phyloP scores from a whole-genome alignment of 2,329 filamentous ascomycete species.

The Metarhizium anisopliae region DNA sequence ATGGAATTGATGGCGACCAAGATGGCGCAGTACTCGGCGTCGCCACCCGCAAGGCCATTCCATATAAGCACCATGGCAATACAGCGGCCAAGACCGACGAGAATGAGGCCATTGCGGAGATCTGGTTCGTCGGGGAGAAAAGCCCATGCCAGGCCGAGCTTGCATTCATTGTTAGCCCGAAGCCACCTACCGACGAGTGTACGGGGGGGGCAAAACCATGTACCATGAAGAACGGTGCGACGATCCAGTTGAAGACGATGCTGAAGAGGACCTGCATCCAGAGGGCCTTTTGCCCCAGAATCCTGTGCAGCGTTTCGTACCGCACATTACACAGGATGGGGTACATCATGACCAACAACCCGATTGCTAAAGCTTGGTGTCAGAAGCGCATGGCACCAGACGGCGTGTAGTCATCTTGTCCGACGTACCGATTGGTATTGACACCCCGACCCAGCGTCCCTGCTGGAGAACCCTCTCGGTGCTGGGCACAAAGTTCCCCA shows the following conservation, averaged over 20 bases:
- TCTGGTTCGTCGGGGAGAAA: constrained; percentile 51
- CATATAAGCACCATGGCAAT: constrained; percentile 82
- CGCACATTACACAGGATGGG: constrained; percentile 82
- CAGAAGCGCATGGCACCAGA: too few relatives aligned
- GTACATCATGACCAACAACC: constrained; percentile 88
- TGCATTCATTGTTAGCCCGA: background rate
- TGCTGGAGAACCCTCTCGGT: constrained; percentile 55
- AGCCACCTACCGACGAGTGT: background rate
- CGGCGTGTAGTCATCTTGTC: background rate
- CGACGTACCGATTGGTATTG: background rate
- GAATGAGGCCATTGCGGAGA: constrained; percentile 60
- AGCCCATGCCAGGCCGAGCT: constrained; percentile 61
- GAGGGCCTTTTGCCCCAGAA: constrained; percentile 51
- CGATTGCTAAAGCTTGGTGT: constrained; percentile 48
- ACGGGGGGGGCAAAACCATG: constrained; percentile 5
- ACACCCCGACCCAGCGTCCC: constrained; percentile 32
- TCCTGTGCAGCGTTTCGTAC: constrained; percentile 63
- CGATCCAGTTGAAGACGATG: constrained; percentile 70
- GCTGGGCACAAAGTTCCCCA: constrained; percentile 64
- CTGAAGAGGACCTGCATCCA: constrained; percentile 78
- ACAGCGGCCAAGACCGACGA: constrained; percentile 77
- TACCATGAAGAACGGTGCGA: constrained; percentile 78
- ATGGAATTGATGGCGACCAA: constrained; percentile 68
- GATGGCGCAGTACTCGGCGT: constrained; percentile 75
- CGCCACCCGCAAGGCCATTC: constrained; percentile 61